Evolutionary conservation across 768 basidiomycete genomes (phyloP).

Genomic region (Amanita molliuscula): DNA sequence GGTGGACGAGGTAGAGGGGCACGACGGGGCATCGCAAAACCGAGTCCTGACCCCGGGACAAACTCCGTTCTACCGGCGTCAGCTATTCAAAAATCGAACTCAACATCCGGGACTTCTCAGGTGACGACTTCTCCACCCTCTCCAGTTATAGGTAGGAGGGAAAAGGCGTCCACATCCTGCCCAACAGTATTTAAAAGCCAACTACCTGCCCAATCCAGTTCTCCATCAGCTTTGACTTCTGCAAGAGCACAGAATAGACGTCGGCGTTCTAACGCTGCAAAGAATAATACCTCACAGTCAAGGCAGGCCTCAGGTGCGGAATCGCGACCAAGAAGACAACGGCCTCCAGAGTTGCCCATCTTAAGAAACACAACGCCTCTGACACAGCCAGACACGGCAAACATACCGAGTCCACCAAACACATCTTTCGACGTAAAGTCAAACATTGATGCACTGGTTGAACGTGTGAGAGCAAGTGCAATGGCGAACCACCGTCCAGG

Average conservation of each 20-base stretch:
- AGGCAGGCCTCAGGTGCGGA: background rate
- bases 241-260: constrained; percentile 33
- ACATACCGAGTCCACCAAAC: background rate
- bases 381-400: background rate
- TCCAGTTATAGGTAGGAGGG: constrained; percentile 11
- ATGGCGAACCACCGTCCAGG: constrained; percentile 58
- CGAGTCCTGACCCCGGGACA: constrained; percentile 4
- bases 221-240: constrained; percentile 21
- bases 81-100: background rate
- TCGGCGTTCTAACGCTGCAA: constrained; percentile 35
- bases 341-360: constrained; percentile 16
- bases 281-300: constrained; percentile 8
- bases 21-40: constrained; percentile 19
- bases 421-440: constrained; percentile 38
- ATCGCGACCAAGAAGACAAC: background rate
- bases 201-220: constrained; percentile 22
- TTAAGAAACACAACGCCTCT: no score
- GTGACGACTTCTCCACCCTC: constrained; percentile 4
- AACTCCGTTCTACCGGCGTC: background rate
- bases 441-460: constrained; percentile 69
- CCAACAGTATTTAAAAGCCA: constrained; percentile 17
- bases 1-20: constrained; percentile 26
- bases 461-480: constrained; percentile 63
- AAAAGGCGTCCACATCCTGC: constrained; percentile 14
- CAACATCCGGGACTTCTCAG: constrained; percentile 10